Percentiles rank a stretch among this genome's conserved stretches.
Evolutionary conservation across 192 early-diverging fungal species (phyloP).

Genomic region (Backusella tarrabulga): DNA sequence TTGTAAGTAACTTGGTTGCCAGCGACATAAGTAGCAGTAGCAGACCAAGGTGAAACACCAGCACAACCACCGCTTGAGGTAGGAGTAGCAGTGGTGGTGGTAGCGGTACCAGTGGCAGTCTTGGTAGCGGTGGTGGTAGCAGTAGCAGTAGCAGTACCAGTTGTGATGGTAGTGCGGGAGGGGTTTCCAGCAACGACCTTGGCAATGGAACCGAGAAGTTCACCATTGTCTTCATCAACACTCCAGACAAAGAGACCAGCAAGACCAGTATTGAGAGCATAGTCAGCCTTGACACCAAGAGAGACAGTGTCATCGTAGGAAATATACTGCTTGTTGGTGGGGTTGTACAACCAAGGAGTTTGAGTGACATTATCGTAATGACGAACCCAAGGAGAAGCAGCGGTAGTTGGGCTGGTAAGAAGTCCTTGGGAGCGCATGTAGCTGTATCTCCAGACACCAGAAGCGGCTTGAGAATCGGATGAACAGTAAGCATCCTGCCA

Average conservation of each 20-base stretch:
- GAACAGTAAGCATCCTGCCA: slow-evolving; percentile 53
- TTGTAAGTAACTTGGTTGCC: slow-evolving; percentile 38
- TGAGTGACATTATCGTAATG: slow-evolving; percentile 59
- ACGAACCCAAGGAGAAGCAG: slow-evolving; percentile 61
- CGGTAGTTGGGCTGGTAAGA: slow-evolving; percentile 44
- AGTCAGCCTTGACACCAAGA: slow-evolving; percentile 57
- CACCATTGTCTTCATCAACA: slow-evolving; percentile 67
- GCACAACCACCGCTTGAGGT: slow-evolving; percentile 22
- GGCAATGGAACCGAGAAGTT: slow-evolving; percentile 44
- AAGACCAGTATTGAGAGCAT: slow-evolving; percentile 51
- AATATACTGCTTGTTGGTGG: slow-evolving; percentile 53
- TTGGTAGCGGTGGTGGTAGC: slow-evolving; percentile 30
- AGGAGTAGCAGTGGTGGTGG: slow-evolving; percentile 18
- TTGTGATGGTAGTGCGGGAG: neutral
- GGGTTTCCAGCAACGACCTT: neutral
- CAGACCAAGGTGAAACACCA: slow-evolving; percentile 23
- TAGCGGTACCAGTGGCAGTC: slow-evolving; percentile 1
- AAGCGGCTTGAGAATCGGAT: slow-evolving; percentile 39
- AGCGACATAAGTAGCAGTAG: slow-evolving; percentile 34
- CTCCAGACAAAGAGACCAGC: slow-evolving; percentile 69
- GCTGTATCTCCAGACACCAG: slow-evolving; percentile 41
- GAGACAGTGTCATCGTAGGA: slow-evolving; percentile 70
- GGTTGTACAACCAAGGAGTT: slow-evolving; percentile 77
- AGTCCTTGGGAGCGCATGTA: slow-evolving; percentile 36
- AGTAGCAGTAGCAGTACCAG: neutral